Base-by-base conservation (phyloP, 148 eudicot species). In the Camellia lanceoleosa region DNA sequence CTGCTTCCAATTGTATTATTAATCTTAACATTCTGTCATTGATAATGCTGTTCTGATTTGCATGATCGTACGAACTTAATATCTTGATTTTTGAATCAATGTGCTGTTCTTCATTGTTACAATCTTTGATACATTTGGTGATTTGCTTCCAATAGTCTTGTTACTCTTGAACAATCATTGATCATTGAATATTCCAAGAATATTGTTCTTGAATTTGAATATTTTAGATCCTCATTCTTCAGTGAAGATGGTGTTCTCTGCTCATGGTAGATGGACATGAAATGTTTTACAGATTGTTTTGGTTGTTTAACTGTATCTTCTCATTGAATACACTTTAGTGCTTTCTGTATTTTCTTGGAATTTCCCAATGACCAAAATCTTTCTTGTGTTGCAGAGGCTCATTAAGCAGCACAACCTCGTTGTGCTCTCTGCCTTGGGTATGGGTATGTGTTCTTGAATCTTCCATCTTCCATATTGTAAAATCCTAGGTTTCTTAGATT, bases 371-470 rank as follows among this genome's bases (percentile, higher is more conserved):
- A 74, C 68, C 23, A 61, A 18, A 30, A 30, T 30, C 68, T 75
- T 68, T 75, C 5, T 1, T 14, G 19, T 69, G n/a, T 38, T 76
- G 83, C 87, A 88, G 89, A 88, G 83, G 80, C 83, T 81, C 80
- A 76, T 86, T 58, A 88, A 86, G 79, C 89, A 88, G 81, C 82
- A 88, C 52, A 76, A 86, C 58, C 74, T 80, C 7, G 83, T 88
- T 38, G 87, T 86, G 84, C 89, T 88, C 38, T 88, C 90, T 62
- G 90, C 90, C n/a, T 68, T 88, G 38, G 90, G 90, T 66, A 88
- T 82, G 89, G 89, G 88, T 88, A 84, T 75, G 60, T 44, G 19
- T 12, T 77, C 78, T 68, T 43, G 71, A 68, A 68, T 58, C 54
- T n/a, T 43, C 7, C 15, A 54, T 56, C 62, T 55, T 74, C 18